Percentiles rank a stretch among this genome's conserved stretches.
These are phyloP conservation scores for Aspergillus ellipticus DNA, from an alignment of 495 filamentous ascomycete genomes.

Conservation along the genomic window DNA sequence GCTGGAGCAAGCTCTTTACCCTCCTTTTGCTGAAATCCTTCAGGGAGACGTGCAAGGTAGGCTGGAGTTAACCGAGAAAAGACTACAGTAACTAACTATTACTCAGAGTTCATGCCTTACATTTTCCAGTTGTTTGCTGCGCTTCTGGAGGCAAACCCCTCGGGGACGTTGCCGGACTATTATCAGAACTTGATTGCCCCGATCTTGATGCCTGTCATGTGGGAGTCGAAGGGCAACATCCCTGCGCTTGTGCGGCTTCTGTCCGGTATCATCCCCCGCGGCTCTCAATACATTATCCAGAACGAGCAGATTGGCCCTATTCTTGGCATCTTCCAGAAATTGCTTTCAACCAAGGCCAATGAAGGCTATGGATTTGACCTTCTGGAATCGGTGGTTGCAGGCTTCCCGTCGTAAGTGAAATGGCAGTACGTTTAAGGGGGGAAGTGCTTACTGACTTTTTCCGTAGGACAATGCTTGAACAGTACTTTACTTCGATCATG, in stretches of 20 bases:
- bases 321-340: slow-evolving; percentile 87
- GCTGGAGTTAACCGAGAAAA: slow-evolving; percentile 4
- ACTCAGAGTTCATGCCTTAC: slow-evolving; percentile 87
- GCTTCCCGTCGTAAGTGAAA: slow-evolving; percentile 62
- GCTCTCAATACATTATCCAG: slow-evolving; percentile 62
- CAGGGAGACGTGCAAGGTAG: slow-evolving; percentile 74
- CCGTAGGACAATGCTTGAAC: slow-evolving; percentile 57
- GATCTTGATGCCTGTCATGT: slow-evolving; percentile 70
- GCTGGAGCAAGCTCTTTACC: slow-evolving; percentile 72
- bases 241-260: slow-evolving; percentile 84
- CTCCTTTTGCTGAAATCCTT: slow-evolving; percentile 72
- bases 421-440: slow-evolving; percentile 16
- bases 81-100: not conserved
- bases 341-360: slow-evolving; percentile 67
- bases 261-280: slow-evolving; percentile 77
- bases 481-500: slow-evolving; percentile 76
- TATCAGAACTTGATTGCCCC: slow-evolving; percentile 72
- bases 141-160: slow-evolving; percentile 76
- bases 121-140: slow-evolving; percentile 93
- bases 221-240: slow-evolving; percentile 89
- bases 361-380: slow-evolving; percentile 86
- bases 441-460: slow-evolving; percentile 8
- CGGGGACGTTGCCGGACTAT: slow-evolving; percentile 65
- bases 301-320: slow-evolving; percentile 76
- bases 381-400: slow-evolving; percentile 70